Base-by-base conservation (phyloP, 768 basidiomycete genomes). In the Tremella fuciformis region DNA sequence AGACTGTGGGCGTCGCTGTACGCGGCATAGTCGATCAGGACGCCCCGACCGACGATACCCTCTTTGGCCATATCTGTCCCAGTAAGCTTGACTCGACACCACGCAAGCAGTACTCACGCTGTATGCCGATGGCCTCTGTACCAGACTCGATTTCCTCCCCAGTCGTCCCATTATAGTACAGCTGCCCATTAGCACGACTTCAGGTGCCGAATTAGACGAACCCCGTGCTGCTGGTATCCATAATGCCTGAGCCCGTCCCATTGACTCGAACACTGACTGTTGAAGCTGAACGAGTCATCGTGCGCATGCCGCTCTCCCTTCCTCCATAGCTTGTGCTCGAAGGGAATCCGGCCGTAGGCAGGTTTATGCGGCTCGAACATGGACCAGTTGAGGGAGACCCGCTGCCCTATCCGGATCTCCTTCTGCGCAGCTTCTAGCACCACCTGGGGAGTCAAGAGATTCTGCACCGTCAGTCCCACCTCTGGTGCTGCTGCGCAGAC, bases 231-330 rank as follows among this genome's bases (percentile, higher is more conserved):
- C 29, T 62, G 68, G 41, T 70, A 70, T 3, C 60, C 58, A 42
- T 58, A 65, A 50, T 65, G 64, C 11, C 64, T 52, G 16, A 61
- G 53, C 8, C 64, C 60, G 38, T 65, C 64, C 64, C 64, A 65
- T 24, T 65, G 64, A 37, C 48, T 61, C 24, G 64, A 65, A 16
- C 37, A 26, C 26, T 65, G 64, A 13, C 58, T 65, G 40, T 65
- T 65, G 55, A 61, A 56, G 34, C 21, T 15, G 9, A 41, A 38
- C 13, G 40, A 22, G 29, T 55, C 53, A 37, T 55, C 53, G 41
- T 55, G 22, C 22, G 42, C 42, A 46, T 46, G n/a, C 15, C 42
- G n/a, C 15, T 22, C 42, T n/a, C n/a, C n/a, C 15, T 46, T 46
- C 15, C 42, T 46, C n/a, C n/a, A 18, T 6, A 46, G n/a, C n/a